A percentile compares a stretch with the other conserved stretches of the same genome.
Conservation (phyloP, 805 yeast genomes). For the Cyberlindnera galapagoensis region DNA sequence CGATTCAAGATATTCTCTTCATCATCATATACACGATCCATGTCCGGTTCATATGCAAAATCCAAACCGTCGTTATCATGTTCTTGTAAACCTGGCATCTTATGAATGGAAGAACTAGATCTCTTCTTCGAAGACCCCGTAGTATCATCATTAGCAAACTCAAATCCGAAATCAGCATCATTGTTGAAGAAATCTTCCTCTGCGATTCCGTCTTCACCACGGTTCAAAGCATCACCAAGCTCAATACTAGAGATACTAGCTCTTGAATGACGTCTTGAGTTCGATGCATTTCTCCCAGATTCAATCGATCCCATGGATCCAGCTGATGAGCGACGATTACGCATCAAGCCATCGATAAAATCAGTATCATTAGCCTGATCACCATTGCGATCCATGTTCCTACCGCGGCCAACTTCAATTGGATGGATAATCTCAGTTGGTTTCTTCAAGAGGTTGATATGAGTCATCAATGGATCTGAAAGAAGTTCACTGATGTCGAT, state of each 20-base stretch:
- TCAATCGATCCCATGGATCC: slow-evolving; percentile 20
- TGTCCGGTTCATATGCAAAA: slow-evolving; percentile 4
- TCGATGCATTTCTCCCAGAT: slow-evolving; percentile 18
- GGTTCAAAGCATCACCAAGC: slow-evolving; percentile 3
- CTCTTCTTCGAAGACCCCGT: slow-evolving; percentile 11
- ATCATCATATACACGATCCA: slow-evolving; percentile 1
- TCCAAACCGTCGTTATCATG: slow-evolving; percentile 10
- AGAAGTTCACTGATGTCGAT: not conserved
- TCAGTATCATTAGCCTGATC: slow-evolving; percentile 12
- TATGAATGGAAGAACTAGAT: slow-evolving; percentile 12
- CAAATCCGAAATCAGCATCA: slow-evolving; percentile 4
- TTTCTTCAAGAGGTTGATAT: not conserved
- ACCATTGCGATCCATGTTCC: too few relatives aligned
- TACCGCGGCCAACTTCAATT: slow-evolving; percentile 9
- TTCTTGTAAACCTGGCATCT: slow-evolving; percentile 14
- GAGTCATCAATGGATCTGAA: not conserved
- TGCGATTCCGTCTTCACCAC: not conserved
- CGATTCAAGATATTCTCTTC: too few relatives aligned
- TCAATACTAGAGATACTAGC: slow-evolving; percentile 18
- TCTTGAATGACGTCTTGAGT: slow-evolving; percentile 20
- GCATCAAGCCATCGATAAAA: slow-evolving; percentile 20
- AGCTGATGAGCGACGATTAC: slow-evolving; percentile 10
- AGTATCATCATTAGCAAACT: slow-evolving; percentile 2
- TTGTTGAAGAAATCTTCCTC: slow-evolving; percentile 5
- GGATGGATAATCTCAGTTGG: not conserved